Base-by-base conservation (phyloP, 768 basidiomycete genomes). In the Rhizopogon vulgaris region DNA sequence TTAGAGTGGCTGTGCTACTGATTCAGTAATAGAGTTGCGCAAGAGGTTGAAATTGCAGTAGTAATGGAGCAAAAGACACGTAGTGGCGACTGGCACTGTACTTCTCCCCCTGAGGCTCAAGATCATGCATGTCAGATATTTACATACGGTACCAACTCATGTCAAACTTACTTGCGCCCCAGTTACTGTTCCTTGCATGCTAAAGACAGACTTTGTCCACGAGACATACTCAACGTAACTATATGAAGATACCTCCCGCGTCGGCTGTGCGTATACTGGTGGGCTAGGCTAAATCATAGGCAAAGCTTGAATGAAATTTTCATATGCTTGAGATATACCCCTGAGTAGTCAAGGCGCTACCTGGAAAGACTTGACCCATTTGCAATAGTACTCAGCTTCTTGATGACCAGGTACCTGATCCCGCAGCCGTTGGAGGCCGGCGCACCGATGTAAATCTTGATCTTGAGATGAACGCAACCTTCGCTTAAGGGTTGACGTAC, bases 221-320 rank as follows among this genome's bases (percentile, higher is more conserved):
- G 74, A 85, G 57, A 84, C 84, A 12, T 83, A 80, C 82, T 85
- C 53, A 11, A 11, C 22, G 82, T 79, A 84, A 71, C 80, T 79
- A 86, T 52, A 85, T 79, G 60, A 85, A 11, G 82, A 75, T 12
- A 80, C 84, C 55, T 72, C 60, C 22, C 71, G 82, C 4, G 72
- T 83, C 79, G 12, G 78, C 77, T 12, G 68, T 64, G 71, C 25
- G 78, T 74, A 52, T 77, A 75, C 68, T 87, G 85, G 53, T 85
- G 78, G 6, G 75, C 78, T 12, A 74, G 5, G 75, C 78, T 14
- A 74, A 62, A 58, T 85, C 82, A 56, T 76, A 27, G 79, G 76
- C 14, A 30, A 28, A 17, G 28, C 17, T 30, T 17, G 17, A 18
- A 32, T 17, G n/a, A 17, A 11, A 45, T 25, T 51, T 67, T 58